Evolutionary conservation across 257 asterid genomes (phyloP), one percentile per base, ranked within the genome.

Genomic region (Coffea canephora): DNA sequence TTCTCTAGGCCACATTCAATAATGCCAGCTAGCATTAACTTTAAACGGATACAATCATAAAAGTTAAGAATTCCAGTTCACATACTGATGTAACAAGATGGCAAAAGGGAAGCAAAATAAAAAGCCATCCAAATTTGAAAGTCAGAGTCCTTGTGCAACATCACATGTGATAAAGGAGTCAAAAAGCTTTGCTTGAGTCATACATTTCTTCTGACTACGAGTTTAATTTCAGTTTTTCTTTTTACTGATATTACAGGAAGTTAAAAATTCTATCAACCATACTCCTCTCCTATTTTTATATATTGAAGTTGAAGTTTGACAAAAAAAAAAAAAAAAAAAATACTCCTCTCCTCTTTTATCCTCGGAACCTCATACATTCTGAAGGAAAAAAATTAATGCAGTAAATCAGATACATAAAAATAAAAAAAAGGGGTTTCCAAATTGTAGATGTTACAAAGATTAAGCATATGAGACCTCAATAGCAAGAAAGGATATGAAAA

Each of bases 221-320:
- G 15, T 8, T n/a, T 61, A 75, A 57, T 19, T 25, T 21, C 11
- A 74, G 9, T 45, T 13, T 18, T 25, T 31, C 39, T n/a, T n/a
- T n/a, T n/a, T n/a, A 61, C 34, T 10, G 52, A 3, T 45, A 50
- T 77, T 1, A 66, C 45, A 74, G 73, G 70, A 84, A 81, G 71
- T 74, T 78, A 67, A 71, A 57, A 62, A 64, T 27, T 55, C 36
- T 77, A 61, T 77, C 39, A 18, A 81, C 65, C 71, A 46, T 65
- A 76, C 52, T 67, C 86, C 71, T 43, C 34, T 6, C 14, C 31
- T 34, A 52, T 11, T 15, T n/a, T n/a, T n/a, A n/a, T n/a, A n/a
- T n/a, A n/a, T n/a, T n/a, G n/a, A n/a, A n/a, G n/a, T n/a, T n/a
- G n/a, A n/a, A n/a, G n/a, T n/a, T n/a, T n/a, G n/a, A n/a, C n/a